A percentile compares a stretch with the other conserved stretches of the same genome.
phyloP scores from a whole-genome alignment of 1,284 basidiomycete species.

The Heterobasidion occidentale region DNA sequence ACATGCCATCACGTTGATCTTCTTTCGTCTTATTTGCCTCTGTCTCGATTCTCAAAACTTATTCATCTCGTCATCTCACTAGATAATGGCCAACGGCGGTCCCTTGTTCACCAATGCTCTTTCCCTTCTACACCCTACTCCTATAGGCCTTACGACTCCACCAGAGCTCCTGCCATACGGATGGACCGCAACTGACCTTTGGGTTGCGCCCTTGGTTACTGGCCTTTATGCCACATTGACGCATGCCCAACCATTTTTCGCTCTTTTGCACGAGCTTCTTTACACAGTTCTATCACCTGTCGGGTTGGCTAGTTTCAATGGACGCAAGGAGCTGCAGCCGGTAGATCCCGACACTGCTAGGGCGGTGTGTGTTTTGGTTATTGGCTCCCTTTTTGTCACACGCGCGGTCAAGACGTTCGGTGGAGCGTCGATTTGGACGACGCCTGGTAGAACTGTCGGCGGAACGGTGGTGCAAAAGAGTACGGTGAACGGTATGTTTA shows the following conservation, averaged over 20 bases:
- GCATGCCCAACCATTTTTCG: conserved; percentile 74
- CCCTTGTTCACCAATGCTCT: conserved; percentile 65
- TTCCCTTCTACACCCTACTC: conserved; percentile 60
- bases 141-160: conserved; percentile 56
- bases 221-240: conserved; percentile 68
- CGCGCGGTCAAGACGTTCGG: conserved; percentile 54
- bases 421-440: too few relatives aligned
- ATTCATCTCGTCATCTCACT: not conserved
- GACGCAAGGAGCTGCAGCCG: conserved; percentile 24
- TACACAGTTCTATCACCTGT: conserved; percentile 30
- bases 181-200: conserved; percentile 68
- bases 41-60: not conserved
- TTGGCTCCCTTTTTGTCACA: conserved; percentile 48
- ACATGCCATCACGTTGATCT: not conserved
- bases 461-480: too few relatives aligned
- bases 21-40: not conserved
- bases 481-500: too few relatives aligned
- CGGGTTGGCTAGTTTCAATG: conserved; percentile 9
- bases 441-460: too few relatives aligned
- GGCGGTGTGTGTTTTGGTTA: conserved; percentile 55
- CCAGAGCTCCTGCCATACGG: conserved; percentile 63
- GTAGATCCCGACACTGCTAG: conserved; percentile 54
- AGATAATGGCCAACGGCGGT: conserved; percentile 66
- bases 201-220: conserved; percentile 66
- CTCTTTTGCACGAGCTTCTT: conserved; percentile 43